Conservation (phyloP, 2,329 filamentous ascomycete species). For the Ophiostoma tasmaniense region DNA sequence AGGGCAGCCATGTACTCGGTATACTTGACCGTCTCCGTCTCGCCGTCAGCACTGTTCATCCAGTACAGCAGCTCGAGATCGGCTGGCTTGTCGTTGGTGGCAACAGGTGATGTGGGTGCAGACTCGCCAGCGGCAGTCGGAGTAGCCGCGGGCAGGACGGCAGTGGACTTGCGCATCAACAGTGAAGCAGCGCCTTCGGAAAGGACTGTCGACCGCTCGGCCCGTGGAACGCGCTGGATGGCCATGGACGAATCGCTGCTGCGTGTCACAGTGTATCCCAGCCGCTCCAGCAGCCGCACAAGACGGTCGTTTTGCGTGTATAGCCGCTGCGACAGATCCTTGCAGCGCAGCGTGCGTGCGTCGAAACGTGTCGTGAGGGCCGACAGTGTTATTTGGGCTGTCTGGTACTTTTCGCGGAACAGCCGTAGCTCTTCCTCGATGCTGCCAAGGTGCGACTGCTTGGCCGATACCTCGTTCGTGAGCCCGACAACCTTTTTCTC, state of each 20-base stretch:
- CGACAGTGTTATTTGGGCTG: constrained; percentile 44
- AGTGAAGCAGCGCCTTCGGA: constrained; percentile 30
- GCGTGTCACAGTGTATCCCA: constrained; percentile 74
- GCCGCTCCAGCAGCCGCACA: constrained; percentile 71
- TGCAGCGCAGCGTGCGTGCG: constrained; percentile 61
- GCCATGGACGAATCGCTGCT: constrained; percentile 61
- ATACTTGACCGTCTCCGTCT: constrained; percentile 65
- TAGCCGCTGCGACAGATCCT: constrained; percentile 74
- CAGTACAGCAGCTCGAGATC: constrained; percentile 73
- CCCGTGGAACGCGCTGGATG: constrained; percentile 61
- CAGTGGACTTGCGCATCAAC: neutral
- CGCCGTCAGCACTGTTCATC: constrained; percentile 60
- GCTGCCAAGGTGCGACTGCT: constrained; percentile 66
- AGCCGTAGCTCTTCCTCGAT: constrained; percentile 67
- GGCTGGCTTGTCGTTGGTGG: constrained; percentile 38
- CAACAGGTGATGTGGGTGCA: neutral
- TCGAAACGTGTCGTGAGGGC: constrained; percentile 52
- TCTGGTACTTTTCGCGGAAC: constrained; percentile 56
- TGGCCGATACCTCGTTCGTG: constrained; percentile 52
- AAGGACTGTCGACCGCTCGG: constrained; percentile 50
- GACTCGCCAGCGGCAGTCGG: neutral
- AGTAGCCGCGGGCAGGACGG: neutral
- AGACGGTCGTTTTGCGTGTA: constrained; percentile 79
- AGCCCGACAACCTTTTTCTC: constrained; percentile 62
- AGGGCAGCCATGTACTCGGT: constrained; percentile 64